These are phyloP conservation scores for Stagonosporopsis tanaceti DNA, from an alignment of 2,329 filamentous ascomycete species.

Conservation along the genomic window DNA sequence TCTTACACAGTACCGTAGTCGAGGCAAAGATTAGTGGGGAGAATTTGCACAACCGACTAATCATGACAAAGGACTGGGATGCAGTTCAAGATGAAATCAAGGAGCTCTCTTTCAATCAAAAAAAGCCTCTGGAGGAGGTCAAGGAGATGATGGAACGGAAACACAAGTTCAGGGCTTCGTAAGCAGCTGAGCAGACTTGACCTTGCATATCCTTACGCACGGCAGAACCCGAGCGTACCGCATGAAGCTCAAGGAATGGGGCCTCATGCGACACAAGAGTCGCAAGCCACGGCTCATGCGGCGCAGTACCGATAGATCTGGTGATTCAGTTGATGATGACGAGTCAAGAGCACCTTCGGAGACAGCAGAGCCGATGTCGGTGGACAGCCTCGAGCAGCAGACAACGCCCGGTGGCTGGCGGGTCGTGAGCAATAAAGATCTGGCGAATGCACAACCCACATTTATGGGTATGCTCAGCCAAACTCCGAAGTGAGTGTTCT, in stretches of 20 bases:
- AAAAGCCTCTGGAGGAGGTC: constrained; percentile 45
- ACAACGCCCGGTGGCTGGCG: constrained; percentile 21
- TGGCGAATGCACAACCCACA: constrained; percentile 15
- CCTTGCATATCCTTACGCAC: constrained; percentile 5
- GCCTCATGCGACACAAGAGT: constrained; percentile 35
- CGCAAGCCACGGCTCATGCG: neutral
- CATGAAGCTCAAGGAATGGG: constrained; percentile 50
- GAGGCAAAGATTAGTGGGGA: neutral
- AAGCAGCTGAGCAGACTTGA: constrained; percentile 6
- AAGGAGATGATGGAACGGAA: constrained; percentile 44
- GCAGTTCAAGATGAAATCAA: constrained; percentile 41
- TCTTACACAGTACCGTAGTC: neutral
- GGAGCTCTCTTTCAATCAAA: constrained; percentile 44
- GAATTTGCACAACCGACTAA: neutral
- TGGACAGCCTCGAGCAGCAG: constrained; percentile 2
- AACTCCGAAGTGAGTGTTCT: constrained; percentile 18
- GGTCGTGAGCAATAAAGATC: constrained; percentile 6
- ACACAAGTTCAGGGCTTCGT: constrained; percentile 47
- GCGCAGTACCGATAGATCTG: neutral
- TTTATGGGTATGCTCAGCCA: constrained; percentile 22
- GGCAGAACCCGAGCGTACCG: constrained; percentile 47
- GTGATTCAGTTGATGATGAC: constrained; percentile 4
- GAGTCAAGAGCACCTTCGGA: constrained; percentile 16
- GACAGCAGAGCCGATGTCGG: constrained; percentile 9
- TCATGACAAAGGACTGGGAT: constrained; percentile 47